Conservation (phyloP, 805 yeast genomes). For the Dipodascus geniculatus region DNA sequence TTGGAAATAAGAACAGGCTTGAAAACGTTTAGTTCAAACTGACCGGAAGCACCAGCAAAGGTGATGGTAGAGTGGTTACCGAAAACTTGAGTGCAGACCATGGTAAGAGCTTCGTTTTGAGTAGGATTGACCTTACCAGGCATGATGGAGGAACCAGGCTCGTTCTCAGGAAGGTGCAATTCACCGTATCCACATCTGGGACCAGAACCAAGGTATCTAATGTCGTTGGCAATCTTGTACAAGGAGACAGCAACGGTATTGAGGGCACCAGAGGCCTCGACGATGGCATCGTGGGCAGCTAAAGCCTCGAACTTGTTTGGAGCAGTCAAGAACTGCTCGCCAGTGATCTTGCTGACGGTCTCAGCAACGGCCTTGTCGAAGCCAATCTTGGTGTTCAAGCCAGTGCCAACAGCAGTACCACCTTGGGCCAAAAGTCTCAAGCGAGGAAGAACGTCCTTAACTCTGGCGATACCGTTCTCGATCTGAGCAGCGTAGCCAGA, state of each 20-base stretch:
- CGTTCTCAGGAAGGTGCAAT: conserved; percentile 89
- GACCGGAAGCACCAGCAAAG: conserved; percentile 97
- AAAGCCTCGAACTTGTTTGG: conserved; percentile 98
- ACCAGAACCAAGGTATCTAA: conserved; percentile 96
- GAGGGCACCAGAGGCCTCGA: conserved; percentile 94
- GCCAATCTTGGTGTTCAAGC: conserved; percentile 87
- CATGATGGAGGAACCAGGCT: conserved; percentile 98
- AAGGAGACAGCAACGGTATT: conserved; percentile 90
- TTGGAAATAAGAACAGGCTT: conserved; percentile 93
- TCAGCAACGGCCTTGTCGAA: conserved; percentile 81
- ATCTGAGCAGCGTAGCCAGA: conserved; percentile 93
- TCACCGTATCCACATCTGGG: conserved; percentile 99
- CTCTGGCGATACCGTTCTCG: conserved; percentile 79
- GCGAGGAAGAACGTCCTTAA: conserved; percentile 64
- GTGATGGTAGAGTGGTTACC: conserved; percentile 95
- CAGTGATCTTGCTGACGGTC: conserved; percentile 76
- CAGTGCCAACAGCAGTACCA: conserved; percentile 99
- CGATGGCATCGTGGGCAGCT: conserved; percentile 98
- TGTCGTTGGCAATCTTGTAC: conserved; percentile 95
- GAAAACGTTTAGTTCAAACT: conserved; percentile 95
- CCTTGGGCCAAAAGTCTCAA: conserved; percentile 89
- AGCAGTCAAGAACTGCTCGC: conserved; percentile 82
- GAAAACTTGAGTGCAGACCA: conserved; percentile 96
- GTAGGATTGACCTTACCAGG: conserved; percentile 99
- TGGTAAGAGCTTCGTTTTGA: conserved; percentile 96